A percentile compares a stretch with the other conserved stretches of the same genome.
Evolutionary conservation across 495 filamentous ascomycete species (phyloP).

Genomic region (Aspergillus egyptiacus): DNA sequence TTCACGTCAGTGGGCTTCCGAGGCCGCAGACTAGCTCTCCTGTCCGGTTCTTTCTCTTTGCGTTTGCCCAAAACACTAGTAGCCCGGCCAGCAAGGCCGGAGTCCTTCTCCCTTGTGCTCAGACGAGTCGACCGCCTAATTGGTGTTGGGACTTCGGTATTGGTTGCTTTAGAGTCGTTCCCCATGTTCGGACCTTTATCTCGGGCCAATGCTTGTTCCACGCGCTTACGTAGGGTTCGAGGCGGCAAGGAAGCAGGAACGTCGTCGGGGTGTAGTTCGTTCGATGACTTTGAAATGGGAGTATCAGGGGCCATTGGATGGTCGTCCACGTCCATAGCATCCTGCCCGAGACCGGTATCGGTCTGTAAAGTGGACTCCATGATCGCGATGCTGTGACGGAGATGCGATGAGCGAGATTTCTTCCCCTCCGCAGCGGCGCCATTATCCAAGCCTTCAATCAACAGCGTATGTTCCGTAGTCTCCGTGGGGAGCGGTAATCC

Average conservation of each 20-base stretch:
- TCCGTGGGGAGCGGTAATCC: constrained; percentile 12
- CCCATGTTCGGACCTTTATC: constrained; percentile 30
- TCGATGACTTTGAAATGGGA: constrained; percentile 37
- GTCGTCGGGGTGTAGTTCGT: constrained; percentile 35
- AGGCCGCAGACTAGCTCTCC: constrained; percentile 38
- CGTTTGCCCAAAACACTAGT: constrained; percentile 52
- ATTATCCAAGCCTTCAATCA: constrained; percentile 36
- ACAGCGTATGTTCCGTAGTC: constrained; percentile 32
- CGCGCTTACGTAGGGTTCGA: constrained; percentile 44
- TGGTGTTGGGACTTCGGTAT: constrained; percentile 4
- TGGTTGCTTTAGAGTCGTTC: constrained; percentile 8
- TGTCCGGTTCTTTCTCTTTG: constrained; percentile 35
- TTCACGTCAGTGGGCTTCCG: constrained; percentile 29
- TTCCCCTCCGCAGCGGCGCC: constrained; percentile 26
- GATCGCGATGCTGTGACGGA: constrained; percentile 41
- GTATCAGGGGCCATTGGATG: constrained; percentile 36
- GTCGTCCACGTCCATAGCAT: constrained; percentile 31
- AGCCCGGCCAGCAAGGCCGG: constrained; percentile 38
- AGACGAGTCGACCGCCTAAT: constrained; percentile 28
- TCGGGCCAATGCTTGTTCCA: constrained; percentile 41
- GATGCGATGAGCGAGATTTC: constrained; percentile 30
- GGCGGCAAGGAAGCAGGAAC: constrained; percentile 33
- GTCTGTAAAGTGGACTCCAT: constrained; percentile 39
- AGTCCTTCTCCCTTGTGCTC: constrained; percentile 39
- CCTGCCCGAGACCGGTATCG: constrained; percentile 27